These are phyloP conservation scores for Mycena metata DNA, from an alignment of 768 basidiomycete species.

Conservation along the genomic window DNA sequence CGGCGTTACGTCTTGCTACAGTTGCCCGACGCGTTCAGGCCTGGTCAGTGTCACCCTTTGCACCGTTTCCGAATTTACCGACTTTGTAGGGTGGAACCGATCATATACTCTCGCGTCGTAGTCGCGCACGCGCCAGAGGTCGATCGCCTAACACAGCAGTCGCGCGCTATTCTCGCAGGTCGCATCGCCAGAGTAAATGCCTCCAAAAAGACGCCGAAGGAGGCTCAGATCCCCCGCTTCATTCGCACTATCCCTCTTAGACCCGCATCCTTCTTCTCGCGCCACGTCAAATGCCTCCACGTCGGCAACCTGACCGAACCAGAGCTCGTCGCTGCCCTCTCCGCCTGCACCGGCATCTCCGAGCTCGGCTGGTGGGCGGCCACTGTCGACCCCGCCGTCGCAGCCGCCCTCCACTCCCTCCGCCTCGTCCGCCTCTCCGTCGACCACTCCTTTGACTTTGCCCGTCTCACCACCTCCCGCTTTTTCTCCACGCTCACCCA, in stretches of 20 bases:
- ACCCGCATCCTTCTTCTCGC: constrained; percentile 26
- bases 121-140: constrained; percentile 14
- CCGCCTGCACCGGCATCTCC: constrained; percentile 26
- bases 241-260: constrained; percentile 27
- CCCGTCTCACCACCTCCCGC: neutral
- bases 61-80: neutral
- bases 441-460: constrained; percentile 22
- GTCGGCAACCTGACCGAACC: constrained; percentile 21
- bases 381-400: constrained; percentile 1
- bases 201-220: neutral
- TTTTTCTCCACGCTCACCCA: constrained; percentile 19
- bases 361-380: constrained; percentile 30
- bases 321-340: constrained; percentile 27
- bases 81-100: constrained; percentile 28
- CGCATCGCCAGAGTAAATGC: neutral
- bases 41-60: constrained; percentile 12
- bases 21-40: constrained; percentile 32
- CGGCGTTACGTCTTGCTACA: constrained; percentile 21
- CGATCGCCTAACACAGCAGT: neutral
- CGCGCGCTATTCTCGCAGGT: neutral
- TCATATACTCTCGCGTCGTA: constrained; percentile 31
- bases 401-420: neutral
- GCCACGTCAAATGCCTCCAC: constrained; percentile 24
- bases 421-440: constrained; percentile 32
- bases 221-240: constrained; percentile 8